phyloP scores from a whole-genome alignment of 768 basidiomycete genomes.

The Rossbeevera mucosa region DNA sequence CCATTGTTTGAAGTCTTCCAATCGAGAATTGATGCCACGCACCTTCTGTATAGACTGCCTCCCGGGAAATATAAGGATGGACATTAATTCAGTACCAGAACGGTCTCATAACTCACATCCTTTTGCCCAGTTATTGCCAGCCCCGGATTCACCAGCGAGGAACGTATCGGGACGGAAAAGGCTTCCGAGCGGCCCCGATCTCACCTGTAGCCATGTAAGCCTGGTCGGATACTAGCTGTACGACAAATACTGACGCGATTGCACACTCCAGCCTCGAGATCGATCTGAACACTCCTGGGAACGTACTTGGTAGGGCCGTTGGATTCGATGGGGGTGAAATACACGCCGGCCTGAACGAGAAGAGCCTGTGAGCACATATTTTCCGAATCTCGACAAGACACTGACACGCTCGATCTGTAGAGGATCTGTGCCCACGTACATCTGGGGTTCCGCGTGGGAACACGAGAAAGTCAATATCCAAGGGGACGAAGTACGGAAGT shows the following conservation, averaged over 20 bases:
- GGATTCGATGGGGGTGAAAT: constrained; percentile 68
- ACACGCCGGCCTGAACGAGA: constrained; percentile 61
- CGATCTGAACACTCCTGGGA: constrained; percentile 84
- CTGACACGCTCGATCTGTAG: constrained; percentile 70
- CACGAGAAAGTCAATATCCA: constrained; percentile 14
- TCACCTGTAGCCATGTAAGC: constrained; percentile 42
- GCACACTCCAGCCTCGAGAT: constrained; percentile 85
- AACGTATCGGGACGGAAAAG: constrained; percentile 90
- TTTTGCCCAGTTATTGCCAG: constrained; percentile 96
- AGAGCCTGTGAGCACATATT: not conserved
- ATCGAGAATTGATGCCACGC: constrained; percentile 11
- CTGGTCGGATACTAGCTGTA: not conserved
- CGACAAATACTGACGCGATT: constrained; percentile 52
- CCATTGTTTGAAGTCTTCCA: not conserved
- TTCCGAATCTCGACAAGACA: constrained; percentile 4
- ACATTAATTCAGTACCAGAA: constrained; percentile 2
- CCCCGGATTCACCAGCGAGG: constrained; percentile 55
- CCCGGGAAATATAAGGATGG: constrained; percentile 19
- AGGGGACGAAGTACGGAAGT: constrained; percentile 4
- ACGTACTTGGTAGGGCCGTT: constrained; percentile 66
- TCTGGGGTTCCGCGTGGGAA: constrained; percentile 33
- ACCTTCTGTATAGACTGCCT: constrained; percentile 85
- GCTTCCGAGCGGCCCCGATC: constrained; percentile 61
- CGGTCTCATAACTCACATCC: constrained; percentile 59
- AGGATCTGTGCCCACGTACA: constrained; percentile 69